Evolutionary conservation across 179 eudicot species (phyloP).

Genomic region (Heliamphora pulchella): DNA sequence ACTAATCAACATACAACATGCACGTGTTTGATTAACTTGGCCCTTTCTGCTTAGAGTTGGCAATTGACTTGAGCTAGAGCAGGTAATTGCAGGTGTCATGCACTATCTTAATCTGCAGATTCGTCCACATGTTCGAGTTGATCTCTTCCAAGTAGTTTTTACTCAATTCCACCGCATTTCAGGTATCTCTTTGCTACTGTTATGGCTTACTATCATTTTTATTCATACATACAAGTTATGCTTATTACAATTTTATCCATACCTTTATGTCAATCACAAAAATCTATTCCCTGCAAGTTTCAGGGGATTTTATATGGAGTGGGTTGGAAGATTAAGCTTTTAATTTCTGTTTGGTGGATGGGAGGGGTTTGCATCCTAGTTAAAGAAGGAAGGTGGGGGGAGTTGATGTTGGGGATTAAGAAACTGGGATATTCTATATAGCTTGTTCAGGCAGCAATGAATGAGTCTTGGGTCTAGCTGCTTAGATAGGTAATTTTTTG

Average conservation of each 20-base stretch:
- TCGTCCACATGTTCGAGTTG: slow-evolving; percentile 83
- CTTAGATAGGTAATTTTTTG: too few relatives aligned
- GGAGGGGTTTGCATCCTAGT: too few relatives aligned
- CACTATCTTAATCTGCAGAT: slow-evolving; percentile 53
- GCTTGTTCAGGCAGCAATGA: too few relatives aligned
- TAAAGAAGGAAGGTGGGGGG: neutral
- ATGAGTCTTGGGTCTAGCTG: too few relatives aligned
- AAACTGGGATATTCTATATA: too few relatives aligned
- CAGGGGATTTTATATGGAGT: neutral
- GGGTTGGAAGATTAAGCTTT: neutral
- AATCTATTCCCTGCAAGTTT: neutral
- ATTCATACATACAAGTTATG: neutral
- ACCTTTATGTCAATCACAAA: neutral
- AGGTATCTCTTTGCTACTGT: slow-evolving; percentile 22
- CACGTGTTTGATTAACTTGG: neutral
- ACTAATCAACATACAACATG: neutral
- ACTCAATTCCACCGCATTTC: slow-evolving; percentile 19
- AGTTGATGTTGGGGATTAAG: neutral
- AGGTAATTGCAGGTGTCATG: slow-evolving; percentile 87
- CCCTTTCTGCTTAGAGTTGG: slow-evolving; percentile 8
- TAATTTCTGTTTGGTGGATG: neutral
- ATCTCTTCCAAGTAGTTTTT: slow-evolving; percentile 44
- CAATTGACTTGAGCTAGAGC: slow-evolving; percentile 22
- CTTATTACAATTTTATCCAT: neutral
- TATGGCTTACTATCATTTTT: neutral